phyloP scores from a whole-genome alignment of 73 alveolate genomes.

The Effrenium voratum region DNA sequence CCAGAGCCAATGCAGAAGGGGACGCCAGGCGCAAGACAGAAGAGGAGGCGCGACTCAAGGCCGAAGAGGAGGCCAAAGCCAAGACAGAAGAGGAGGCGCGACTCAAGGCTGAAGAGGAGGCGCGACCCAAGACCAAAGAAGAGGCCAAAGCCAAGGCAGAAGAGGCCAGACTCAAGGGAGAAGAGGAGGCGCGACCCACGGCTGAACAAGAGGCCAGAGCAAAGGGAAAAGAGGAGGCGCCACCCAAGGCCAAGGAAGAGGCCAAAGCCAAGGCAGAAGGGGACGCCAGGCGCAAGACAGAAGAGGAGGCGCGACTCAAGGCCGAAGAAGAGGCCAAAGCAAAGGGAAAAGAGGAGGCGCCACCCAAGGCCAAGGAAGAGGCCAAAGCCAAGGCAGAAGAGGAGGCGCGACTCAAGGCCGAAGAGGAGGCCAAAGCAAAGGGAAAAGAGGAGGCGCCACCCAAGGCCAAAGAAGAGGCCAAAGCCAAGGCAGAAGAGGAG shows the following conservation, averaged over 20 bases:
- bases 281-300: background rate
- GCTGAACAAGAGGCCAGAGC: background rate
- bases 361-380: background rate
- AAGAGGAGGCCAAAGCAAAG: background rate
- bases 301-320: background rate
- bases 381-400: background rate
- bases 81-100: background rate
- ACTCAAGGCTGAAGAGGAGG: background rate
- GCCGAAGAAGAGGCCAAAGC: background rate
- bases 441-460: background rate
- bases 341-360: background rate
- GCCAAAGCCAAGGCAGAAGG: background rate
- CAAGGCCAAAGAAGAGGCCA: background rate
- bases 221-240: background rate
- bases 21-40: background rate
- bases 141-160: background rate
- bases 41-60: background rate
- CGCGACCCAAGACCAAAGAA: background rate
- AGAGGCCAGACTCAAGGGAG: background rate
- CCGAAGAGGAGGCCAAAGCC: background rate
- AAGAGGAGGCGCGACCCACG: background rate
- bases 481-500: background rate
- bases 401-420: background rate
- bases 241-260: background rate
- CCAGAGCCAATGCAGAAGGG: background rate